Evolutionary conservation across 495 filamentous ascomycete genomes (phyloP), one percentile per base, ranked within the genome.

Genomic region (Lichina pygmaea): DNA sequence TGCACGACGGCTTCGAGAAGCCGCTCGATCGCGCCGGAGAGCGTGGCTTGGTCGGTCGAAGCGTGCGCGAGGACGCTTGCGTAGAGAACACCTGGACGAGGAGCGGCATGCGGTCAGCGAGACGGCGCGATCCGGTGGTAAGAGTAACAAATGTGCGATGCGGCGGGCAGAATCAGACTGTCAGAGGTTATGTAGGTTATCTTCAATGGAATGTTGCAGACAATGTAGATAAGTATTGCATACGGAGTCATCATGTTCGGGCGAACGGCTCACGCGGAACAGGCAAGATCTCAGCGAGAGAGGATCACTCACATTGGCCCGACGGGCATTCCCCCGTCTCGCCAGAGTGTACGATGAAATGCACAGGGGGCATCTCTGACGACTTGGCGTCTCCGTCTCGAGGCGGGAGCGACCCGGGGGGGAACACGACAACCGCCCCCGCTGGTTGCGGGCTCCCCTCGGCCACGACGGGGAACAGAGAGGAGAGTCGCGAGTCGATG

Each of bases 181-280:
- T 82, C 75, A 81, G 74, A 81, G 72, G 36, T 39, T 39, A 15
- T 39, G 72, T 78, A 68, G 54, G 48, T 60, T 73, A 66, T 81
- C 81, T 73, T 84, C 83, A 86, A 74, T 62, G 63, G 60, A 63
- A 61, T 24, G 36, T 69, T 73, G 73, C 80, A 82, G 85, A 76
- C 81, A 93, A 93, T 93, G 85, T 94, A 94, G 85, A 89, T 93
- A 94, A 93, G 83, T 86, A 77, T 84, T 86, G 74, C 24, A 64
- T 46, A 63, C 51, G 57, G 45, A 66, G 63, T 77, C 73, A 84
- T 92, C 85, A 86, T 84, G 62, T 67, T 68, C 61, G 63, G 58
- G 60, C 49, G 49, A 48, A 49, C 53, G 48, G 48, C 34, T 48
- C 49, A 42, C 24, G 48, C 16, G 13, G 46, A 48, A 13, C 38